Base-by-base conservation (phyloP, 23 red algal genomes). In the Cyanidioschyzon merolae region DNA sequence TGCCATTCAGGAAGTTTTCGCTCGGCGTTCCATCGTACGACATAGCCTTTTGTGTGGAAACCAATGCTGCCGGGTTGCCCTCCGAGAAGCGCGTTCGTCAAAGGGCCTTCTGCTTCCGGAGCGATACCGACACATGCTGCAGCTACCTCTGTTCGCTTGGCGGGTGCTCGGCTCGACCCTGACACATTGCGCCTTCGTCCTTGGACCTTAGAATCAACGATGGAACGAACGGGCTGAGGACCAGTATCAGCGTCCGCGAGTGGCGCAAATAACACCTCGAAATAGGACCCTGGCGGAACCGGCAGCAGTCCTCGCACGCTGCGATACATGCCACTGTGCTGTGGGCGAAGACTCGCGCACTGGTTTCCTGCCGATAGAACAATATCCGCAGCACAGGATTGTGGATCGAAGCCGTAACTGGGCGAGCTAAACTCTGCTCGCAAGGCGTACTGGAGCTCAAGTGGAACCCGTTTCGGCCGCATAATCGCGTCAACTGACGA, bases 311-410 rank as follows among this genome's bases (percentile, higher is more conserved):
- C 79, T 27, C 85, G 37, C 0, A 95, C 90, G 21, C 81, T 86
- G 39, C 88, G 85, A 83, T 95, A 95, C 41, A 95, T 76, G 16
- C 90, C 86, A 1, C 79, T 63, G 40, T 89, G 79, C 68, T 95
- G 83, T 0, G 85, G 76, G 3, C 90, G 86, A 41, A 87, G 41
- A 7, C 32, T 36, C n/a, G 88, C 94, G 57, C 89, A 98, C 38
- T 98, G 89, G 35, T 90, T 88, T 38, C 81, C 77, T 41, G 90
- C 85, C 2, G 59, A 82, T n/a, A 98, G 32, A 15, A 75, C 74
- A 86, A 98, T 90, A 74, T 88, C 94, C 16, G 86, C 88, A 84
- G 90, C 88, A 59, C 88, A 92, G 37, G 89, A 82, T 37, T 85
- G 67, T 15, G 88, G 85, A 74, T 91, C 86, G 54, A 98, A 98